phyloP scores from a whole-genome alignment of 2,329 filamentous ascomycete genomes.

The Botrytis paeoniae region DNA sequence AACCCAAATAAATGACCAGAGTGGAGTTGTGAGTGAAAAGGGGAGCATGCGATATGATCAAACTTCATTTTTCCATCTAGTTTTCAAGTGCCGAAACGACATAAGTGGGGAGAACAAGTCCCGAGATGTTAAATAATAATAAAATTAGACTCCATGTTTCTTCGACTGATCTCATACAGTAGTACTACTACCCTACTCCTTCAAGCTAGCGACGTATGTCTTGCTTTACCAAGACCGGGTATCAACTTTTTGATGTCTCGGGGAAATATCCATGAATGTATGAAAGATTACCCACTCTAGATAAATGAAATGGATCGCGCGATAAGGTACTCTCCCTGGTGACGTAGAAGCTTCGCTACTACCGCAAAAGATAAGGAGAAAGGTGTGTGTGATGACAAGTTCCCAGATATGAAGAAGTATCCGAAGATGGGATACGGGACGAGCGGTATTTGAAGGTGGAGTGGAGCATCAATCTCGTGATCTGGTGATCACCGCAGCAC shows the following conservation, averaged over 20 bases:
- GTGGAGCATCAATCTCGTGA: constrained; percentile 14
- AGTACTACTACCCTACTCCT: constrained; percentile 3
- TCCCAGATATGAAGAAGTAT: constrained; percentile 1
- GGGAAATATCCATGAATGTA: constrained; percentile 9
- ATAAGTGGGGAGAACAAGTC: constrained; percentile 1
- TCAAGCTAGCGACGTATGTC: constrained; percentile 4
- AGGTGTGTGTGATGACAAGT: neutral
- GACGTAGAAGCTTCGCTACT: neutral
- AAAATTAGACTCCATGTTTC: neutral
- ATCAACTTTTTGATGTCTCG: constrained; percentile 4
- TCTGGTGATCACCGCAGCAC: constrained; percentile 13
- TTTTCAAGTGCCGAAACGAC: neutral
- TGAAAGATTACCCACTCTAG: neutral
- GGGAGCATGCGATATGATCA: constrained; percentile 1
- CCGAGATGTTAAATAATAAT: neutral
- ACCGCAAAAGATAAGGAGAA: neutral
- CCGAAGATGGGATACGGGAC: constrained; percentile 10
- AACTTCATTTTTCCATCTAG: neutral
- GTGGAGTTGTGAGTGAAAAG: neutral
- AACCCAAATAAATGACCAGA: neutral
- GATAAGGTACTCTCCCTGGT: neutral
- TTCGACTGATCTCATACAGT: neutral
- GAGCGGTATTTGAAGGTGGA: neutral
- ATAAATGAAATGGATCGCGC: neutral
- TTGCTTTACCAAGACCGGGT: constrained; percentile 14